Conservation (phyloP, 352 stramenopile genomes). For the Phytophthora ohioensis region DNA sequence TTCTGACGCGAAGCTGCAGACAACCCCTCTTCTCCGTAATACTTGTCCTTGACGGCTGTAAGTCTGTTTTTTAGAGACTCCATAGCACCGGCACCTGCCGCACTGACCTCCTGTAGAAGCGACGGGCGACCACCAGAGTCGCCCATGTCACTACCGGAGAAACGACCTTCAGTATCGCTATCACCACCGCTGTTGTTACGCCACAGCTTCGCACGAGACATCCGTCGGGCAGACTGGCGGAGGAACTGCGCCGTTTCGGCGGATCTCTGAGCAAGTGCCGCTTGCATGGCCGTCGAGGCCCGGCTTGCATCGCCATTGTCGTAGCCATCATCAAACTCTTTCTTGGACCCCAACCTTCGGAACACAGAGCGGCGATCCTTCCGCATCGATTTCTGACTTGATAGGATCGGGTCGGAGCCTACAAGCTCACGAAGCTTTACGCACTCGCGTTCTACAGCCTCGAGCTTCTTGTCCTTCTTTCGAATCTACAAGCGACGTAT, state of each 20-base stretch:
- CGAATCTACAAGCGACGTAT: slow-evolving; percentile 49
- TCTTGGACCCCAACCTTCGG: slow-evolving; percentile 81
- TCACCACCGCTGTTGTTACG: slow-evolving; percentile 47
- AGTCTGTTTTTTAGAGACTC: slow-evolving; percentile 77
- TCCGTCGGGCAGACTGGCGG: slow-evolving; percentile 73
- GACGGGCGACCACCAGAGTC: slow-evolving; percentile 63
- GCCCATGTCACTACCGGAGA: slow-evolving; percentile 55
- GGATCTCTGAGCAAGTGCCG: slow-evolving; percentile 74
- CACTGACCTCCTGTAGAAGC: slow-evolving; percentile 73
- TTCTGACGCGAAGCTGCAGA: slow-evolving; percentile 23
- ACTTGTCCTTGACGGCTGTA: slow-evolving; percentile 84
- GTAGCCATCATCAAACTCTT: slow-evolving; percentile 53
- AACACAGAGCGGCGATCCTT: slow-evolving; percentile 72
- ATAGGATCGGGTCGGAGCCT: slow-evolving; percentile 37
- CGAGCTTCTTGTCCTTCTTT: slow-evolving; percentile 89
- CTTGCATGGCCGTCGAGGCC: slow-evolving; percentile 58
- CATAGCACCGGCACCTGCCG: slow-evolving; percentile 66
- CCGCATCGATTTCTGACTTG: slow-evolving; percentile 46
- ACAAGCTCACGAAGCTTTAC: slow-evolving; percentile 73
- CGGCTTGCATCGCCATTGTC: slow-evolving; percentile 57
- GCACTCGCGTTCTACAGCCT: slow-evolving; percentile 72
- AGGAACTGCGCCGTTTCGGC: slow-evolving; percentile 84
- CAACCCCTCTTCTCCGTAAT: slow-evolving; percentile 65
- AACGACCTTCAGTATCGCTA: slow-evolving; percentile 53
- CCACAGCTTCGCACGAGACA: slow-evolving; percentile 72